phyloP scores from a whole-genome alignment of 2,329 filamentous ascomycete species.

The Chaetomiaceae sp. region DNA sequence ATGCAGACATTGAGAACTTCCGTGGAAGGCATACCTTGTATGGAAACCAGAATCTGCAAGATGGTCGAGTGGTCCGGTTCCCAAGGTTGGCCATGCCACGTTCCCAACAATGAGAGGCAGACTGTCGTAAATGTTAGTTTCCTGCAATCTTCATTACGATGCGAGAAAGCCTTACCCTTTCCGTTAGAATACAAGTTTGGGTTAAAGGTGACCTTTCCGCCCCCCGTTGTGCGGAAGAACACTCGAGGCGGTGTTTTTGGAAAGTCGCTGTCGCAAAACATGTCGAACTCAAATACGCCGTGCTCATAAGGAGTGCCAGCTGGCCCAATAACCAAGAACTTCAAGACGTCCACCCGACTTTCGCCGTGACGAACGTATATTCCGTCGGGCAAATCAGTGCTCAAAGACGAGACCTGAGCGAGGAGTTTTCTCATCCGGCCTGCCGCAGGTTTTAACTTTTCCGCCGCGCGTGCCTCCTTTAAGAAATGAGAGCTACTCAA shows the following conservation, averaged over 20 bases:
- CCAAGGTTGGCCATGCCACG: constrained; percentile 47
- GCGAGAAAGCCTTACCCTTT: constrained; percentile 37
- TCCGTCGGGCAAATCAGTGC: constrained; percentile 44
- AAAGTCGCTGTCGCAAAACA: constrained; percentile 41
- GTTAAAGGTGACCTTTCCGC: constrained; percentile 41
- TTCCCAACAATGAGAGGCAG: constrained; percentile 47
- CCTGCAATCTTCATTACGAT: no score
- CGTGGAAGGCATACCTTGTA: constrained; percentile 38
- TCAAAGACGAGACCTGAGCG: constrained; percentile 42
- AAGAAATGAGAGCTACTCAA: constrained; percentile 28
- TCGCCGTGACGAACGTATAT: constrained; percentile 47
- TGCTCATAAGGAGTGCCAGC: constrained; percentile 49
- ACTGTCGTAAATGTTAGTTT: constrained; percentile 31
- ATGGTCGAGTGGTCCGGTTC: constrained; percentile 43
- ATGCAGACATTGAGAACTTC: background rate
- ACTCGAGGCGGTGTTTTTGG: constrained; percentile 41
- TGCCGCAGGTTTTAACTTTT: constrained; percentile 14
- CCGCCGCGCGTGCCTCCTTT: constrained; percentile 15
- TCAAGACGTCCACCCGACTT: constrained; percentile 46
- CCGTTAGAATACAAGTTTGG: constrained; percentile 49
- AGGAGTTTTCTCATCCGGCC: constrained; percentile 47
- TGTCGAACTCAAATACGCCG: constrained; percentile 52
- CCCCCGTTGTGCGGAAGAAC: constrained; percentile 43
- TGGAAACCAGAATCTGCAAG: constrained; percentile 50
- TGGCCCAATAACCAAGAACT: constrained; percentile 47